Percentiles rank a stretch among this genome's conserved stretches.
Conservation (phyloP, 305 asterid genomes). For the Plantago rigida region DNA sequence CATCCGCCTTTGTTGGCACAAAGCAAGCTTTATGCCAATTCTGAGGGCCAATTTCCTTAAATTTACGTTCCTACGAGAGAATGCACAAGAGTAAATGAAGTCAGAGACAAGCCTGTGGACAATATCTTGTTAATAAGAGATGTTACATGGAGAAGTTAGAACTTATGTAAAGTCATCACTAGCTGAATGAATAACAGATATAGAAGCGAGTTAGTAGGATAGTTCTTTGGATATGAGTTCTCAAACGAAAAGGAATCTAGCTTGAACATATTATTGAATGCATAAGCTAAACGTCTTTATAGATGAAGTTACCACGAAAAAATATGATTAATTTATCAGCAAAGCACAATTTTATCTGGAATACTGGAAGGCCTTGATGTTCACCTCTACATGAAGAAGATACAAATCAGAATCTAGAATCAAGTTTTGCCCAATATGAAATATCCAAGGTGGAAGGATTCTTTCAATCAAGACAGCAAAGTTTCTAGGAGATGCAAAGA, state of each 20-base stretch:
- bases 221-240: too few species aligned
- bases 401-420: slow-evolving; percentile 84
- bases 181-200: too few species aligned
- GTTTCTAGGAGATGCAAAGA: slow-evolving; percentile 67
- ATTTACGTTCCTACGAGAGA: slow-evolving; percentile 52
- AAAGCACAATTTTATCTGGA: neutral
- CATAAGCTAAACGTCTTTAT: too few species aligned
- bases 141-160: too few species aligned
- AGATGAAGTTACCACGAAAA: neutral
- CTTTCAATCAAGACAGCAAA: slow-evolving; percentile 60
- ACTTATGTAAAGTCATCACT: too few species aligned
- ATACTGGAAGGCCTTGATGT: slow-evolving; percentile 2
- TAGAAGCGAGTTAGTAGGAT: too few species aligned
- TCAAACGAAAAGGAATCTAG: too few species aligned
- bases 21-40: slow-evolving; percentile 78
- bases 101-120: neutral
- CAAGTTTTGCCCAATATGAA: slow-evolving; percentile 72
- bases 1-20: slow-evolving; percentile 83
- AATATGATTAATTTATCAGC: neutral
- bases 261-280: too few species aligned
- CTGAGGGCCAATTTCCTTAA: slow-evolving; percentile 46
- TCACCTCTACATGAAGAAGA: slow-evolving; percentile 86
- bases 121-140: neutral
- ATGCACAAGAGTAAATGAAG: neutral
- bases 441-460: slow-evolving; percentile 73